A percentile compares a stretch with the other conserved stretches of the same genome.
These are phyloP conservation scores for Fusarium sp. DNA, from an alignment of 2,329 filamentous ascomycete species.

Conservation along the genomic window DNA sequence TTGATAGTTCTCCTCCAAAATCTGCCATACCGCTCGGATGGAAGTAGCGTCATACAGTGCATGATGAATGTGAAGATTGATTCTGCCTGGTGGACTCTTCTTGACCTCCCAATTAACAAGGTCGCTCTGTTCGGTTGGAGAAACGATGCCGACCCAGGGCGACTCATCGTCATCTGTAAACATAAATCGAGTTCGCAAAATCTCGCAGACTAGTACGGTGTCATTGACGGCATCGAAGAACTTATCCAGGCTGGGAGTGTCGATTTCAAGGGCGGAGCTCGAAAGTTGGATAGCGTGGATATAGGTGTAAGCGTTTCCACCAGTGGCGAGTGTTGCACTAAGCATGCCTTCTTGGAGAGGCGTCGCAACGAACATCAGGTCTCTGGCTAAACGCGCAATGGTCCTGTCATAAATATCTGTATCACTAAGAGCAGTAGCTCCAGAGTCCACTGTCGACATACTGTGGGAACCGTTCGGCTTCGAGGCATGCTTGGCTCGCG, in stretches of 20 bases:
- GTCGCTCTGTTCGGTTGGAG: conserved; percentile 20
- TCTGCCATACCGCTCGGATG: not conserved
- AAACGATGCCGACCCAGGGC: conserved; percentile 27
- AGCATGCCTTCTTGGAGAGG: conserved; percentile 32
- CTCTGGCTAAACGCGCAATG: conserved; percentile 7
- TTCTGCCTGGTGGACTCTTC: not conserved
- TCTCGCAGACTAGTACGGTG: conserved; percentile 19
- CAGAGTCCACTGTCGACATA: fast-evolving
- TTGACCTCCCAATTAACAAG: conserved; percentile 14
- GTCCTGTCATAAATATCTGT: not conserved
- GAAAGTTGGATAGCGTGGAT: conserved; percentile 20
- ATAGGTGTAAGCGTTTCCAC: conserved; percentile 21
- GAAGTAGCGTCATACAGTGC: conserved; percentile 23
- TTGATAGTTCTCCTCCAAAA: not conserved
- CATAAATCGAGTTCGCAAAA: conserved; percentile 18
- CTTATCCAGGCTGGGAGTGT: not conserved
- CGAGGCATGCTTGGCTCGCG: not conserved
- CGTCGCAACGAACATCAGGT: conserved; percentile 24
- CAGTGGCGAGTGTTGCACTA: conserved; percentile 20
- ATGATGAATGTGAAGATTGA: conserved; percentile 21
- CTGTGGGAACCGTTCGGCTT: fast-evolving
- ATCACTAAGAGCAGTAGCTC: fast-evolving
- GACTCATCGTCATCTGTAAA: conserved; percentile 22
- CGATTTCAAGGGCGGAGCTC: not conserved
- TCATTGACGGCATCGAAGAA: conserved; percentile 20